phyloP scores from a whole-genome alignment of 1,284 basidiomycete genomes.

The Albatrellus sp. region DNA sequence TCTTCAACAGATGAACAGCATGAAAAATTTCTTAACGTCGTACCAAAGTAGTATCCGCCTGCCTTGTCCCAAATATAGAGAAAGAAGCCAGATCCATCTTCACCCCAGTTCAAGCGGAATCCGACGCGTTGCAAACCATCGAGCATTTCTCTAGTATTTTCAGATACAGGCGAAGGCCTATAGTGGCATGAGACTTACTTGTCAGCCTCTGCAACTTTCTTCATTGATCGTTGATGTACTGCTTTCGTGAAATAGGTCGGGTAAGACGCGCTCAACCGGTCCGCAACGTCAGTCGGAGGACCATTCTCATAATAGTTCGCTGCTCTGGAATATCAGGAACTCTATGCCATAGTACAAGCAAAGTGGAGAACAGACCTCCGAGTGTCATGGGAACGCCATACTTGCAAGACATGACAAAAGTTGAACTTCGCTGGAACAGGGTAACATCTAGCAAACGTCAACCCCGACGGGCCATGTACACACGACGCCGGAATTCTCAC shows the following conservation, averaged over 20 bases:
- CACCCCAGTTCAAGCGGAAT: constrained; percentile 45
- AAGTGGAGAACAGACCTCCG: constrained; percentile 15
- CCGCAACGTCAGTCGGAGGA: constrained; percentile 35
- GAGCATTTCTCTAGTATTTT: constrained; percentile 30
- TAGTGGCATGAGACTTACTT: constrained; percentile 6
- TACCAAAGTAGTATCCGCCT: constrained; percentile 33
- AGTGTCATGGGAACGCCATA: constrained; percentile 28
- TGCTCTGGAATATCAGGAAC: constrained; percentile 8
- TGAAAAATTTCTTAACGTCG: not conserved
- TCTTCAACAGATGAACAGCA: not conserved
- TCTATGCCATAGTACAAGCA: not conserved
- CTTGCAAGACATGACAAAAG: constrained; percentile 46
- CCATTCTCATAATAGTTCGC: constrained; percentile 41
- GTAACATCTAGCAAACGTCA: constrained; percentile 30
- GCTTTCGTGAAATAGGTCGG: constrained; percentile 33
- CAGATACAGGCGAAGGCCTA: not conserved
- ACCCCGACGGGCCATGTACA: not conserved
- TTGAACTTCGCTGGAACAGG: constrained; percentile 50
- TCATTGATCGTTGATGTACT: constrained; percentile 32
- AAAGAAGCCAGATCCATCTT: constrained; percentile 39
- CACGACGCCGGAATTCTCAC: constrained; percentile 14
- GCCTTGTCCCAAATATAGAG: constrained; percentile 25
- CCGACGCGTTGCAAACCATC: constrained; percentile 45
- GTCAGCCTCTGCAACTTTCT: constrained; percentile 25
- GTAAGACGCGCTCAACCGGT: constrained; percentile 37